A percentile compares a stretch with the other conserved stretches of the same genome.
Evolutionary conservation across 1,139 yeast species (phyloP).

Genomic region (Yamadazyma blattariae): DNA sequence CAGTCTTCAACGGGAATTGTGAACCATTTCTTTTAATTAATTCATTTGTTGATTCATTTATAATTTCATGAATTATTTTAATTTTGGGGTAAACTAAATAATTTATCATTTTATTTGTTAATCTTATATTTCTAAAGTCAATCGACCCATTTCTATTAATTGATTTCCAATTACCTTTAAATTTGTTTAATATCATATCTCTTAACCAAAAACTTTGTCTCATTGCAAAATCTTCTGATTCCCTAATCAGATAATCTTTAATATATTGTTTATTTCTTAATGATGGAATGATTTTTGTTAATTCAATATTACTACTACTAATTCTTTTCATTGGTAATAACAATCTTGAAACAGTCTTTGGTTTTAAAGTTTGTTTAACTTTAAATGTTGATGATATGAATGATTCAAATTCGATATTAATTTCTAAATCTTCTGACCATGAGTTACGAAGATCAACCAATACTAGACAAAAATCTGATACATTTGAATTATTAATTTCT

Average conservation of each 20-base stretch:
- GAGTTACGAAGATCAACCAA: slow-evolving; percentile 69
- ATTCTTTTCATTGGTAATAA: slow-evolving; percentile 68
- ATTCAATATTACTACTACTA: slow-evolving; percentile 38
- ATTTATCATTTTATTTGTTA: slow-evolving; percentile 53
- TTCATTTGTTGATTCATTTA: slow-evolving; percentile 13
- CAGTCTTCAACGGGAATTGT: slow-evolving; percentile 29
- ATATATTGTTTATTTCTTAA: slow-evolving; percentile 71
- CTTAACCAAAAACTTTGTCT: slow-evolving; percentile 80
- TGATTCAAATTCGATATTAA: slow-evolving; percentile 17
- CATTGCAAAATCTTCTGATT: slow-evolving; percentile 50
- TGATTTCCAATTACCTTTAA: slow-evolving; percentile 47
- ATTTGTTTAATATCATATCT: slow-evolving; percentile 53
- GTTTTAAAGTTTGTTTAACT: slow-evolving; percentile 32
- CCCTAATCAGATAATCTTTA: slow-evolving; percentile 55
- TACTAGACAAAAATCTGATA: slow-evolving; percentile 57
- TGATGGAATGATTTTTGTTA: slow-evolving; percentile 65
- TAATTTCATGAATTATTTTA: slow-evolving; percentile 32
- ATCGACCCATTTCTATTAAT: slow-evolving; percentile 49
- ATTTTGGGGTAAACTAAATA: slow-evolving; percentile 50
- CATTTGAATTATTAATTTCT: slow-evolving; percentile 16
- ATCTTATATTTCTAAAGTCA: slow-evolving; percentile 63
- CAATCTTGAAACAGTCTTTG: slow-evolving; percentile 57
- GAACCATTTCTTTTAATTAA: slow-evolving; percentile 15
- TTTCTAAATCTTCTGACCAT: slow-evolving; percentile 50
- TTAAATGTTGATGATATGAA: slow-evolving; percentile 18